Percentiles rank a stretch among this genome's conserved stretches.
phyloP scores from a whole-genome alignment of 179 eudicot species.

The Actinidia arguta region DNA sequence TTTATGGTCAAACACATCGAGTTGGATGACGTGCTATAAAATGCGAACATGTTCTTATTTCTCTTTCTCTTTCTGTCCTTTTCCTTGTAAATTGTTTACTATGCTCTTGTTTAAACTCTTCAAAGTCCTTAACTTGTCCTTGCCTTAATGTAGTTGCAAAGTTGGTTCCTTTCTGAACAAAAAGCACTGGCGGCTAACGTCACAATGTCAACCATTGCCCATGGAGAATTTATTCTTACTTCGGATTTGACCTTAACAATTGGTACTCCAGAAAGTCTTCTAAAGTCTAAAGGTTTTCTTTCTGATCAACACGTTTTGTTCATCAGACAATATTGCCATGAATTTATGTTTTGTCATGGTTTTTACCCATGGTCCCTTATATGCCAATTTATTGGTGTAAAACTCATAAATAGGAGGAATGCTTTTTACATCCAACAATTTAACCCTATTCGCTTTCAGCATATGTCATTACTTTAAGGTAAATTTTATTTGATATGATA shows the following conservation, averaged over 20 bases:
- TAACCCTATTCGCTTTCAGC: no score
- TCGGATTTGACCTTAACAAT: constrained; percentile 24
- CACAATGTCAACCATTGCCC: not conserved
- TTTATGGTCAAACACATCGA: constrained; percentile 54
- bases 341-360: no score
- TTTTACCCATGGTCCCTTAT: no score
- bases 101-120: constrained; percentile 1
- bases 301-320: no score
- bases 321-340: no score
- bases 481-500: no score
- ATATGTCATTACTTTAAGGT: no score
- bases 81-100: not conserved
- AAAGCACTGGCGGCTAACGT: constrained; percentile 19
- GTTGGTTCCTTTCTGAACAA: constrained; percentile 72
- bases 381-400: no score
- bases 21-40: constrained; percentile 47
- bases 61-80: not conserved
- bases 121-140: not conserved
- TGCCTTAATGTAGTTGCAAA: constrained; percentile 56
- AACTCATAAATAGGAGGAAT: no score
- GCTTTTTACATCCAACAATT: no score
- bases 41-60: constrained; percentile 65
- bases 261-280: constrained; percentile 31
- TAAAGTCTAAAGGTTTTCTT: constrained; percentile 57
- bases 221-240: constrained; percentile 24